phyloP scores from a whole-genome alignment of 2,329 filamentous ascomycete species.

The Ascochyta koolunga region DNA sequence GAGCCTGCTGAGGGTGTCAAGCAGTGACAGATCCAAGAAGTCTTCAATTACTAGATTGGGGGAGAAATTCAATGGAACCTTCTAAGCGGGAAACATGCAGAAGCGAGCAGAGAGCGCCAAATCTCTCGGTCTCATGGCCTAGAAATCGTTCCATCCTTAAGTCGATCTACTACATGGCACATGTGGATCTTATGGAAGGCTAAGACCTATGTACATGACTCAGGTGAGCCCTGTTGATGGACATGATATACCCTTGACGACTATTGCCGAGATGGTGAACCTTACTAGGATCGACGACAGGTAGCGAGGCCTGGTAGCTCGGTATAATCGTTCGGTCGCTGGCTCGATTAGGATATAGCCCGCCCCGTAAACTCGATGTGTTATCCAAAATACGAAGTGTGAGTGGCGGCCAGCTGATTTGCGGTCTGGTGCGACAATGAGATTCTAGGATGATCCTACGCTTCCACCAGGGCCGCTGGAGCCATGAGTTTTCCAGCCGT shows the following conservation, averaged over 20 bases:
- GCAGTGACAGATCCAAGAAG: background rate
- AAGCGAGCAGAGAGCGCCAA: conserved; percentile 4
- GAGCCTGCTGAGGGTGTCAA: background rate
- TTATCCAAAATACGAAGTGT: background rate
- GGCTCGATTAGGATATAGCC: background rate
- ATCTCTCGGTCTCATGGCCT: conserved; percentile 5
- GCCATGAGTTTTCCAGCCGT: background rate
- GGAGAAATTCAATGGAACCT: background rate
- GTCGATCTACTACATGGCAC: conserved; percentile 10
- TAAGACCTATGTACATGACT: conserved; percentile 8
- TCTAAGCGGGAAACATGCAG: conserved; percentile 2
- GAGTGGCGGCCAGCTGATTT: background rate
- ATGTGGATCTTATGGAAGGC: conserved; percentile 6
- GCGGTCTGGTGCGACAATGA: conserved; percentile 1
- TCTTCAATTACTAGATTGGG: conserved; percentile 2
- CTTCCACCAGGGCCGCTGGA: background rate
- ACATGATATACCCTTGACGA: conserved; percentile 5
- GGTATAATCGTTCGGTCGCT: conserved; percentile 1
- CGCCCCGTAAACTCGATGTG: background rate
- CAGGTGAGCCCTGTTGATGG: background rate
- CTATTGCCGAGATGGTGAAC: background rate
- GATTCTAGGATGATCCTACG: background rate
- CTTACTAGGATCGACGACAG: conserved; percentile 1
- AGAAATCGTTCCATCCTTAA: conserved; percentile 8
- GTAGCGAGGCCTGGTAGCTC: background rate